Evolutionary conservation across 768 basidiomycete species (phyloP), one percentile per base, ranked within the genome.

Genomic region (Heimioporus sp.): DNA sequence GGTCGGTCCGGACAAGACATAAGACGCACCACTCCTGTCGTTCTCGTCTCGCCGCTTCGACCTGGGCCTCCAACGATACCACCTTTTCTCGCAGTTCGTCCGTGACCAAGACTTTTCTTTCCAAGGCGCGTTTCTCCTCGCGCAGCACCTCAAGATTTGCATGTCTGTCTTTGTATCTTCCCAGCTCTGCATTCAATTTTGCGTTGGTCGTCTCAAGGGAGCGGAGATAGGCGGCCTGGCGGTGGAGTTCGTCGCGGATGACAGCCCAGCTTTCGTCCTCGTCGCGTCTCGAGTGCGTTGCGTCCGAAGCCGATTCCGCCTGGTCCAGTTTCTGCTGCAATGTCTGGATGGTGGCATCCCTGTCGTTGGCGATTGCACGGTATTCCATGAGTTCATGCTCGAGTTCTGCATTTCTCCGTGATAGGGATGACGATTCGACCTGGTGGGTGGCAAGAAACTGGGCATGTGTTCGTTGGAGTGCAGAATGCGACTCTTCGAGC

Each of bases 41-140:
- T 58, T 85, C 86, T 47, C 65, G 69, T 37, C 80, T 66, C 6
- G 74, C 80, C 1, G 80, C 86, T 10, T 83, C 85, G 0, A 88
- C 68, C 59, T 88, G 85, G 0, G 79, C 86, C 58, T 89, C 85
- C 31, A 89, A 66, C 38, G 68, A 69, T 1, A 78, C 80, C 0
- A 82, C 76, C 57, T 75, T 73, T 60, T 80, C 80, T 24, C 84
- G 70, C 47, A 88, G 63, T 36, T 77, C 77, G 17, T 87, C 83
- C 35, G 79, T 66, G 2, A 70, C 71, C 13, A 57, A 59, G 9
- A 83, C 67, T 57, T 78, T 84, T 15, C 70, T 66, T 61, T 89
- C 81, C 40, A 92, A 65, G 0, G 76, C 75, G 6, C 82, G 74
- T 55, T 90, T 90, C 68, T 92, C 86, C 63, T 92, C 90, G 31